Conservation (phyloP, 306 rosid genomes). For the Corylus americana region DNA sequence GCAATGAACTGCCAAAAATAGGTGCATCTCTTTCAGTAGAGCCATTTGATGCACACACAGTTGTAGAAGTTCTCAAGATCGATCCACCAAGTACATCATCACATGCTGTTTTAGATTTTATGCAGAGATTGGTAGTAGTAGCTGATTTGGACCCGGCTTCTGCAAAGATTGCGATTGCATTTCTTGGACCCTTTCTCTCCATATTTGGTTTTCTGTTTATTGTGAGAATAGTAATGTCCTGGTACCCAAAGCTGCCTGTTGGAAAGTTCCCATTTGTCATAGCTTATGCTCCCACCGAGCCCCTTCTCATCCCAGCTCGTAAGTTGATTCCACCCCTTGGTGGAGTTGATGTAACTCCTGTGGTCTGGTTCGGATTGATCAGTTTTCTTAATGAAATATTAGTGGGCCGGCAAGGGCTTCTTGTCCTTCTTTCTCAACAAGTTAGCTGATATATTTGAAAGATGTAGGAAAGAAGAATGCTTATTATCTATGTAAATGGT, state of each 20-base stretch:
- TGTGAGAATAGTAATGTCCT: constrained; percentile 87
- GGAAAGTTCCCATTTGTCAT: constrained; percentile 81
- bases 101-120: constrained; percentile 31
- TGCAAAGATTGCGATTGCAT: constrained; percentile 68
- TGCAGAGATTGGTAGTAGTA: constrained; percentile 38
- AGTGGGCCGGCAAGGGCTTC: constrained; percentile 94
- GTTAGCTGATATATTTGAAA: constrained; percentile 29
- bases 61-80: constrained; percentile 25
- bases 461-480: constrained; percentile 3
- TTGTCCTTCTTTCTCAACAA: constrained; percentile 88
- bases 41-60: constrained; percentile 24
- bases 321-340: constrained; percentile 90
- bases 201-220: constrained; percentile 71
- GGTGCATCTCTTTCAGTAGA: constrained; percentile 24
- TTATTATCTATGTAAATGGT: background rate
- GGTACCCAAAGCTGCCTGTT: constrained; percentile 89
- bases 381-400: constrained; percentile 93
- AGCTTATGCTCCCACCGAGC: constrained; percentile 95
- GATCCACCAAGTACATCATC: constrained; percentile 34
- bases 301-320: constrained; percentile 70
- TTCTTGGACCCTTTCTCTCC: constrained; percentile 82
- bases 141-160: constrained; percentile 82
- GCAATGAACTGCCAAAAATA: constrained; percentile 14
- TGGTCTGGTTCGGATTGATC: constrained; percentile 88
- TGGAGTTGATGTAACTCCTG: constrained; percentile 93